phyloP scores from a whole-genome alignment of 2,329 filamentous ascomycete species.

The Fusarium sp. region DNA sequence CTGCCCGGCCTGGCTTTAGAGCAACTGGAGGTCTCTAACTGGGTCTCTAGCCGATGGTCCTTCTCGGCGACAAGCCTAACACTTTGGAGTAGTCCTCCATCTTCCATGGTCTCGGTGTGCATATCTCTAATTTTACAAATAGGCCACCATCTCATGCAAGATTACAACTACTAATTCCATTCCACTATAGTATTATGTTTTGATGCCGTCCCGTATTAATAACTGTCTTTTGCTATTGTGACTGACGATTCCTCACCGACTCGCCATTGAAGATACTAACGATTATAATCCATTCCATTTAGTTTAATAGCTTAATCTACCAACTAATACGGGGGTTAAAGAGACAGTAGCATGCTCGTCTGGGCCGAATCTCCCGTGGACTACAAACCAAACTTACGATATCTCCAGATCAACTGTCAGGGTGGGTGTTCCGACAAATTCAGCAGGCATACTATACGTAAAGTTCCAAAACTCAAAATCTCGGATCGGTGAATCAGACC shows the following conservation, averaged over 20 bases:
- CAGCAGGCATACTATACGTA: constrained; percentile 54
- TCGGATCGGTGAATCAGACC: constrained; percentile 43
- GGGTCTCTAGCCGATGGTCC: no score
- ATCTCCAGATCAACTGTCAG: constrained; percentile 14
- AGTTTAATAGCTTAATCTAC: background rate
- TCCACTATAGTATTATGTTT: background rate
- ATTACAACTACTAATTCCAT: background rate
- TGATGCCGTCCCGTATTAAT: background rate
- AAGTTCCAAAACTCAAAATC: constrained; percentile 63
- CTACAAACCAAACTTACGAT: background rate
- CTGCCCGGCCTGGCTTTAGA: no score
- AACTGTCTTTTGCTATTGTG: background rate
- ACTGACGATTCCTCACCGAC: background rate
- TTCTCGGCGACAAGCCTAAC: no score
- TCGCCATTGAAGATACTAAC: background rate
- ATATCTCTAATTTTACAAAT: background rate
- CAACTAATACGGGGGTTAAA: background rate
- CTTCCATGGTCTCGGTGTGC: background rate
- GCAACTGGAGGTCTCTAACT: no score
- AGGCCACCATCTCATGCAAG: background rate
- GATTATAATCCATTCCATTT: background rate
- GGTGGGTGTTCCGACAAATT: constrained; percentile 13
- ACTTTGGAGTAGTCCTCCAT: no score
- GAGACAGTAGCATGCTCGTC: background rate
- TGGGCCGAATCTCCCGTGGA: background rate